Conservation (phyloP, 495 filamentous ascomycete species). For the Aspergillus steynii region DNA sequence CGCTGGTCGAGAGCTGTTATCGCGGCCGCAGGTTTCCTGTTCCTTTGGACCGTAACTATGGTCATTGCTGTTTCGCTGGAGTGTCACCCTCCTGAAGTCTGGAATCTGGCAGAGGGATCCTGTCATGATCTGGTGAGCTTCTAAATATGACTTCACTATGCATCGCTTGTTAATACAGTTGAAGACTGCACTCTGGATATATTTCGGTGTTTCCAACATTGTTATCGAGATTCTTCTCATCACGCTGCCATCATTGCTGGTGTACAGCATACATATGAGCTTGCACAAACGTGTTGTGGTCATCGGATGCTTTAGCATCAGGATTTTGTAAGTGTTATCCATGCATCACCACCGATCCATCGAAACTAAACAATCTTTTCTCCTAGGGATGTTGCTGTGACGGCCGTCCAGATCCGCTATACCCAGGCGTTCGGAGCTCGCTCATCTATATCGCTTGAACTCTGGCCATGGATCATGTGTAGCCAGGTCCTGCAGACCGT, state of each 20-base stretch:
- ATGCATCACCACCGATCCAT: not conserved
- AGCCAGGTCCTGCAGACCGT: conserved; percentile 8
- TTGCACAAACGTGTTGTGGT: not conserved
- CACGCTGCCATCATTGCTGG: not conserved
- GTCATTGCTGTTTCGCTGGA: not conserved
- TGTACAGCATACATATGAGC: not conserved
- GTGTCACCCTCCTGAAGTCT: not conserved
- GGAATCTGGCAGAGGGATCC: not conserved
- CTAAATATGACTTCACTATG: not conserved
- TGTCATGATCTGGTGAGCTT: not conserved
- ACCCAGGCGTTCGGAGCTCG: not conserved
- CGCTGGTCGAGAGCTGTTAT: not conserved
- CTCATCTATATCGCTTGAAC: not conserved
- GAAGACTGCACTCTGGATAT: not conserved
- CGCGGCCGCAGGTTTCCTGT: not conserved
- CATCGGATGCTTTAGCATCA: not conserved
- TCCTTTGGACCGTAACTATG: not conserved
- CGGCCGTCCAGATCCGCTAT: not conserved
- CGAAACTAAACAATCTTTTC: not conserved
- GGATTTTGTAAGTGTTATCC: not conserved
- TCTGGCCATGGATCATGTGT: conserved; percentile 9
- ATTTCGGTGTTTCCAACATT: not conserved
- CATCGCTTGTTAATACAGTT: not conserved
- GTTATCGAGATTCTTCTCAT: not conserved
- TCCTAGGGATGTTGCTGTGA: not conserved